Percentiles rank a stretch among this genome's conserved stretches.
phyloP scores from a whole-genome alignment of 2,329 filamentous ascomycete species.

The Setomelanomma holmii region DNA sequence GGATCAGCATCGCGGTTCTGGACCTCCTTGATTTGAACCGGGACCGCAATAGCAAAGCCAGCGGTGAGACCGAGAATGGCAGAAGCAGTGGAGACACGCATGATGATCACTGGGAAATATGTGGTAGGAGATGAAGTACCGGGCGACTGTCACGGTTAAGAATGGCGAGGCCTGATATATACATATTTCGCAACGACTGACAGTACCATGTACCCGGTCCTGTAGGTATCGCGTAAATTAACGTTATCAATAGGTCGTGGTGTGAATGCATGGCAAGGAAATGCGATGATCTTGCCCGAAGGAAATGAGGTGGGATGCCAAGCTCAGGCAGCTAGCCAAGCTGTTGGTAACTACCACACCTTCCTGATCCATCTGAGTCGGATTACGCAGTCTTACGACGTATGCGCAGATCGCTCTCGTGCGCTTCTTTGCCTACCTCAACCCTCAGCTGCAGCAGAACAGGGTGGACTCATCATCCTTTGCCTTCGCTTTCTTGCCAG shows the following conservation, averaged over 20 bases:
- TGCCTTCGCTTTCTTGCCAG: too few relatives aligned
- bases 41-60: conserved; percentile 7
- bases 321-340: neutral
- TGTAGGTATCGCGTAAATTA: neutral
- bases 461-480: too few relatives aligned
- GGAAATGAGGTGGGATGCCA: neutral
- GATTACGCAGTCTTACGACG: neutral
- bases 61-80: conserved; percentile 10
- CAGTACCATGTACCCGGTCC: neutral
- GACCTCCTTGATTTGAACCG: conserved; percentile 8
- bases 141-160: neutral
- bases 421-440: neutral
- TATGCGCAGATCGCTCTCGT: neutral
- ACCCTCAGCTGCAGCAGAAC: neutral
- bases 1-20: conserved; percentile 8
- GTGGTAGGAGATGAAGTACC: neutral
- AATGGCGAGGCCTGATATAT: neutral
- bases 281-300: neutral
- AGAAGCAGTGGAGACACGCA: conserved; percentile 11
- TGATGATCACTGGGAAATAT: neutral
- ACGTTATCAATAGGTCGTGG: neutral
- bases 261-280: neutral
- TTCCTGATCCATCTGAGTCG: neutral
- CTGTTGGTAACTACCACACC: neutral
- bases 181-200: neutral